These are phyloP conservation scores for Carex littledalei DNA, from an alignment of 176 grass and related monocot species.

Conservation along the genomic window DNA sequence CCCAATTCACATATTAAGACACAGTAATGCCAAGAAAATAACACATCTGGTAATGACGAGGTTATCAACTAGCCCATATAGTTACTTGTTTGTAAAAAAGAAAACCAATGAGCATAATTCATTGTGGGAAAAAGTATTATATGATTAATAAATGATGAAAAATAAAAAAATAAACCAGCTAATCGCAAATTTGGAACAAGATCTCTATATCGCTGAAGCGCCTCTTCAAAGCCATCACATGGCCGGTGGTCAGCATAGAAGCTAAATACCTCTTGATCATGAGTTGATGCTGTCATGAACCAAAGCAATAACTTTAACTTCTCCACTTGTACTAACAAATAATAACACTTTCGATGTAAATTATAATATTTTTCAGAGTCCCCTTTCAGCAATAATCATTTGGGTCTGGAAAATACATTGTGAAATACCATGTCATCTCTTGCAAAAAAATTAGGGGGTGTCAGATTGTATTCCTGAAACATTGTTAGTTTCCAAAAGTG, in stretches of 20 bases:
- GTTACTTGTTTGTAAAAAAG: not conserved
- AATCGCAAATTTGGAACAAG: slow-evolving; percentile 53
- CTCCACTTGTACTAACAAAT: not conserved
- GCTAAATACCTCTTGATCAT: slow-evolving; percentile 68
- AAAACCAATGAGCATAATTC: not conserved
- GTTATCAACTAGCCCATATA: not conserved
- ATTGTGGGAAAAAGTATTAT: not conserved
- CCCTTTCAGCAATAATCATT: not conserved
- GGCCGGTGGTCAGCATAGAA: slow-evolving; percentile 58
- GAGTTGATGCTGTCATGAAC: slow-evolving; percentile 47
- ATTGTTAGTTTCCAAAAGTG: not conserved
- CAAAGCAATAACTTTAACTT: slow-evolving; percentile 6
- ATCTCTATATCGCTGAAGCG: slow-evolving; percentile 59
- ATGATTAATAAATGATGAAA: not conserved
- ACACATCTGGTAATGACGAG: not conserved
- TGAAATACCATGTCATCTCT: not conserved
- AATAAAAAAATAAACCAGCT: slow-evolving; percentile 31
- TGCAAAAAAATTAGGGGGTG: not conserved
- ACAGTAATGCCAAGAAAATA: not conserved
- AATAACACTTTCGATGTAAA: not conserved
- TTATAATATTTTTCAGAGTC: not conserved
- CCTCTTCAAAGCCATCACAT: slow-evolving; percentile 70
- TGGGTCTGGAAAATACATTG: not conserved
- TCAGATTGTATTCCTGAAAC: not conserved
- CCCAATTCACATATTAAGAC: not conserved